Percentiles rank a stretch among this genome's conserved stretches.
phyloP scores from a whole-genome alignment of 306 rosid genomes.

The Cucurbita argyrosperma region DNA sequence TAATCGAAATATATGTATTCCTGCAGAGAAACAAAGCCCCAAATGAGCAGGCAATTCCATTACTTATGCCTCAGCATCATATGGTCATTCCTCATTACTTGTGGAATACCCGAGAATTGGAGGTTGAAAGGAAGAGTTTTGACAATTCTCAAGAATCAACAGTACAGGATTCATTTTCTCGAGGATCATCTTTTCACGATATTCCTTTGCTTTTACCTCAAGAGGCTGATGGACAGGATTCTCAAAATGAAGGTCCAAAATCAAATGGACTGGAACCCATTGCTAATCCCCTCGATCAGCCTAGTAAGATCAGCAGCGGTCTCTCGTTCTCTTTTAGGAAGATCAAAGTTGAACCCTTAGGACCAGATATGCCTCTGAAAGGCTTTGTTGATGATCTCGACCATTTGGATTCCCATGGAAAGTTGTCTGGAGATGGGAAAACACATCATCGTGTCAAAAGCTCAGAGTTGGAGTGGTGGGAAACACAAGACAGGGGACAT shows the following conservation, averaged over 20 bases:
- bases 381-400: conserved; percentile 77
- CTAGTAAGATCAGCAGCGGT: conserved; percentile 13
- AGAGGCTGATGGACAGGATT: conserved; percentile 36
- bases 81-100: conserved; percentile 98
- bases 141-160: conserved; percentile 19
- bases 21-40: conserved; percentile 94
- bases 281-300: conserved; percentile 14
- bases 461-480: conserved; percentile 80
- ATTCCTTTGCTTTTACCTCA: conserved; percentile 78
- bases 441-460: conserved; percentile 18
- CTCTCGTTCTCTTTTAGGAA: conserved; percentile 33
- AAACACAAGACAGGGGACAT: conserved; percentile 71
- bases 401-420: conserved; percentile 24
- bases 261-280: conserved; percentile 5
- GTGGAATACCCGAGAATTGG: conserved; percentile 46
- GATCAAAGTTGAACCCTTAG: conserved; percentile 39
- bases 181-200: conserved; percentile 52
- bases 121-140: conserved; percentile 24
- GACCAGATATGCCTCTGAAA: conserved; percentile 65
- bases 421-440: conserved; percentile 23
- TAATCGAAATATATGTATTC: conserved; percentile 7
- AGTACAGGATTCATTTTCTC: conserved; percentile 55
- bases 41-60: conserved; percentile 79
- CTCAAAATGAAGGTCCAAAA: conserved; percentile 31
- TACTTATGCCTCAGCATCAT: conserved; percentile 99